Evolutionary conservation across 306 rosid species (phyloP), one percentile per base, ranked within the genome.

Genomic region (Vigna mungo): DNA sequence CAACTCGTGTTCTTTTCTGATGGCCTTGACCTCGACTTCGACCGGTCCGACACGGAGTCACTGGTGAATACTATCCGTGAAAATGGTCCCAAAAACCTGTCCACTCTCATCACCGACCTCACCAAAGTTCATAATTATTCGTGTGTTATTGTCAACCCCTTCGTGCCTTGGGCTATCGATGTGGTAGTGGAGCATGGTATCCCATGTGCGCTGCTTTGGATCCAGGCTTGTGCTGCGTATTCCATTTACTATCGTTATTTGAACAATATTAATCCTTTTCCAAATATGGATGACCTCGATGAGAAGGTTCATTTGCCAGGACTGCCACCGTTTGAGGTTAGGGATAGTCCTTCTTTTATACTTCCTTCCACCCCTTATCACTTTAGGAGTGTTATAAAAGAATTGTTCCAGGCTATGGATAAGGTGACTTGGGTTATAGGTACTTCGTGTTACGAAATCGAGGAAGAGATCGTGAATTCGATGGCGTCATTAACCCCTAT

Each of bases 141-240:
- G 0, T 87, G 90, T 63, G 66, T 75, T 9, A 83, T 91, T 21
- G 68, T 87, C 25, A 86, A 82, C 41, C 88, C 88, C 21, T 82
- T 89, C 13, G 68, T 84, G 4, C 91, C 96, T 2, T 87, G 83
- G 87, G 84, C 85, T n/a, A 63, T 84, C 2, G 77, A 83, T 5
- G 80, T 84, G 2, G 82, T 78, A 11, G 25, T 62, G 0, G 60
- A 81, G 0, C 85, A 79, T 61, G 56, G 41, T 3, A 84, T 87
- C 76, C 93, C 90, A 3, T 87, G 90, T 39, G 93, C 90, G 0
- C 6, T 84, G 68, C 89, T 89, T 15, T 91, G 96, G 96, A 84
- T 87, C 75, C 96, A 88, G 51, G 82, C 93, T 2, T 76, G 81
- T 36, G 81, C 91, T 0, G 4, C 73, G 5, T 91, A 75, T 69